Conservation (phyloP, 495 filamentous ascomycete genomes). For the Neohortaea acidophila region DNA sequence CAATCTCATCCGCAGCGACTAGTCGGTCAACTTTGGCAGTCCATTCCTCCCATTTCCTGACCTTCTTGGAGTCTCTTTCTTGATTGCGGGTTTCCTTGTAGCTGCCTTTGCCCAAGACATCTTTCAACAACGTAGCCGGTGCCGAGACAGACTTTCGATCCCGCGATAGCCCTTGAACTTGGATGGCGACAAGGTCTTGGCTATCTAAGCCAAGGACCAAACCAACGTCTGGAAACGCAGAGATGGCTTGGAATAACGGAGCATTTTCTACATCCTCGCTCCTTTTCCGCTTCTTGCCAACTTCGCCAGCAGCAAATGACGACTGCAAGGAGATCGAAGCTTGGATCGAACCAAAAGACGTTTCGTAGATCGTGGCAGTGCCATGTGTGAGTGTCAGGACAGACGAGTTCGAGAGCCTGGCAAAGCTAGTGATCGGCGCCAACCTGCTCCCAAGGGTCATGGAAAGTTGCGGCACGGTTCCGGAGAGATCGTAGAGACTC, state of each 20-base stretch:
- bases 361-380: constrained; percentile 24
- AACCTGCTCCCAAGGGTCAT: constrained; percentile 20
- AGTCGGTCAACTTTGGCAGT: constrained; percentile 31
- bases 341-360: constrained; percentile 25
- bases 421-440: constrained; percentile 23
- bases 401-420: constrained; percentile 27
- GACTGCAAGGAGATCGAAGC: constrained; percentile 9
- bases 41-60: constrained; percentile 7
- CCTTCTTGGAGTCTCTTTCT: background rate
- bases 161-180: constrained; percentile 15
- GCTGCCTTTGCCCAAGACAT: constrained; percentile 23
- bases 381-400: constrained; percentile 17
- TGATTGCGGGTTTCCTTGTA: background rate
- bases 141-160: constrained; percentile 12
- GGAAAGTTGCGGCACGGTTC: constrained; percentile 31
- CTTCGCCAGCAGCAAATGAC: background rate
- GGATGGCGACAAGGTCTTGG: constrained; percentile 21
- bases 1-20: constrained; percentile 30
- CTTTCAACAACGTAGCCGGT: constrained; percentile 15
- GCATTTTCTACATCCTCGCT: constrained; percentile 7
- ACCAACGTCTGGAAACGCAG: constrained; percentile 21
- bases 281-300: constrained; percentile 16
- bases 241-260: background rate
- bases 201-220: constrained; percentile 18
- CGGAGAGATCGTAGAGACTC: constrained; percentile 35